These are phyloP conservation scores for Starmera stellimalicola DNA, from an alignment of 1,139 yeast species.

Conservation along the genomic window DNA sequence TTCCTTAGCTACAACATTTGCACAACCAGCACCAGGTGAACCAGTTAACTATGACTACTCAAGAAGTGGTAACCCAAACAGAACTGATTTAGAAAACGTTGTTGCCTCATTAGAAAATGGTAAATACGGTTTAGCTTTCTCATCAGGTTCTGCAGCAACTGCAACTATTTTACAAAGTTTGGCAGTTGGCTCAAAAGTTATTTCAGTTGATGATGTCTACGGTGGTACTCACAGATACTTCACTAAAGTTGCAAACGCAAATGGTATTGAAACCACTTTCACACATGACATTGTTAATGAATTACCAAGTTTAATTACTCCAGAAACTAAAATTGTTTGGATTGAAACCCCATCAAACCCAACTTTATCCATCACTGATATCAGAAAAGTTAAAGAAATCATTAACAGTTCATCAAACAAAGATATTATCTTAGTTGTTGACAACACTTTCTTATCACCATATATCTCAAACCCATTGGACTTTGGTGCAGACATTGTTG, in stretches of 20 bases:
- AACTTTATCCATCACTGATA: conserved; percentile 69
- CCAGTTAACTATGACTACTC: conserved; percentile 83
- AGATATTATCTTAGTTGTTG: conserved; percentile 65
- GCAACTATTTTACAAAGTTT: conserved; percentile 69
- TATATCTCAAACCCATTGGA: conserved; percentile 79
- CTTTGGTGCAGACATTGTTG: conserved; percentile 80
- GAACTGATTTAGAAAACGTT: conserved; percentile 73
- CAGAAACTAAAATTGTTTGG: conserved; percentile 74
- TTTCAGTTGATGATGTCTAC: conserved; percentile 82
- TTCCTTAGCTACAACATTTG: conserved; percentile 79
- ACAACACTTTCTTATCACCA: conserved; percentile 91
- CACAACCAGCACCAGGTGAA: conserved; percentile 66
- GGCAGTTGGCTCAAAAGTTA: conserved; percentile 64
- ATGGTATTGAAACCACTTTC: conserved; percentile 65
- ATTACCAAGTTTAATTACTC: conserved; percentile 43
- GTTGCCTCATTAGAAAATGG: conserved; percentile 77
- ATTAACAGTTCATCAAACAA: conserved; percentile 34
- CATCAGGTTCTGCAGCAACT: conserved; percentile 84
- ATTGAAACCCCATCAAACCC: conserved; percentile 88
- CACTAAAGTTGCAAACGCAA: conserved; percentile 76
- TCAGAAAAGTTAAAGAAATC: conserved; percentile 45
- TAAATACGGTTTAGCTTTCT: conserved; percentile 67
- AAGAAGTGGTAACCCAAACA: conserved; percentile 82
- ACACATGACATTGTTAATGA: conserved; percentile 57
- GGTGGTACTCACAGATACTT: conserved; percentile 93